Conservation (phyloP, 1,284 basidiomycete genomes). For the Pascua sp. region DNA sequence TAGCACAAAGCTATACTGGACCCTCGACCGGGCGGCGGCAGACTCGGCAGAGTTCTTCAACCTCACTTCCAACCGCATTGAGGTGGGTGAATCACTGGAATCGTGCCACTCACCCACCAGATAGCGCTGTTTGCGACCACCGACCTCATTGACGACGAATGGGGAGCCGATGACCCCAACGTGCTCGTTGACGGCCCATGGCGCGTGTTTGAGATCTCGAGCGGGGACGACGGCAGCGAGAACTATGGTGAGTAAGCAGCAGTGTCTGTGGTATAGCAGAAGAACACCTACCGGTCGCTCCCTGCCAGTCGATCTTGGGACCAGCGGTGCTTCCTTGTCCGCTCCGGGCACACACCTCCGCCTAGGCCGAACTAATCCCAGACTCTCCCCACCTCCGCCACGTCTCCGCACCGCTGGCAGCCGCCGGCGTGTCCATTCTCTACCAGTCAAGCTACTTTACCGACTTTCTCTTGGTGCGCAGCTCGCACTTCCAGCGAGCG, state of each 20-base stretch:
- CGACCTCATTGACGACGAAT: constrained; percentile 31
- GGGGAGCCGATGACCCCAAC: constrained; percentile 19
- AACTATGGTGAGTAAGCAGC: constrained; percentile 32
- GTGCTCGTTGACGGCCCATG: constrained; percentile 36
- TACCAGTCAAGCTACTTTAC: constrained; percentile 82
- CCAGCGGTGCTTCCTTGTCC: no score
- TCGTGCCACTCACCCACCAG: constrained; percentile 14
- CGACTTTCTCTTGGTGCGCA: constrained; percentile 68
- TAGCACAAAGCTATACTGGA: constrained; percentile 40
- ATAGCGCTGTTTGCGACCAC: constrained; percentile 39
- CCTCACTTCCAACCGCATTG: constrained; percentile 39
- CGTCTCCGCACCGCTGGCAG: constrained; percentile 70
- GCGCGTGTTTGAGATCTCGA: constrained; percentile 44
- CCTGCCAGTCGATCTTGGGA: no score
- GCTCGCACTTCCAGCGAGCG: constrained; percentile 33
- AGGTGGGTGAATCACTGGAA: constrained; percentile 29
- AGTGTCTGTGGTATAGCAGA: not conserved
- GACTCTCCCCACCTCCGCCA: constrained; percentile 58
- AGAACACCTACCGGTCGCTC: not conserved
- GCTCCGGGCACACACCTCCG: no score
- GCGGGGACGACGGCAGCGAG: constrained; percentile 29
- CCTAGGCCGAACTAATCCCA: constrained; percentile 10
- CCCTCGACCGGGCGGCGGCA: constrained; percentile 27
- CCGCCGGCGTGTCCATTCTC: constrained; percentile 74
- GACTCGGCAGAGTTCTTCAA: constrained; percentile 42